Base-by-base conservation (phyloP, 2,329 filamentous ascomycete genomes). In the Epichloe scottii region DNA sequence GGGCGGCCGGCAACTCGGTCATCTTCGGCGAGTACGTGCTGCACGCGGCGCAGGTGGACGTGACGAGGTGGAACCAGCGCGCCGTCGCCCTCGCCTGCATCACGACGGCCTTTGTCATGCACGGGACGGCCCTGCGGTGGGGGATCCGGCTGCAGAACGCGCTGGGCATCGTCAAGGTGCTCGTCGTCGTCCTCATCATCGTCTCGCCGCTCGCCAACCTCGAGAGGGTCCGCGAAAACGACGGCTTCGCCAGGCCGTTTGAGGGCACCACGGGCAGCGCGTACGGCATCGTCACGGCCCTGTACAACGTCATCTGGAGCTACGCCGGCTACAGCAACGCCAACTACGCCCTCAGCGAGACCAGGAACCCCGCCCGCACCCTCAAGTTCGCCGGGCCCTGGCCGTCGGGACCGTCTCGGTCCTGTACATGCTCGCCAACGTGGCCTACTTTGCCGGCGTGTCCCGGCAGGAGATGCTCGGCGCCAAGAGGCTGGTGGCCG, bases 271-370 rank as follows among this genome's bases (percentile, higher is more conserved):
- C 78, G 1, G 77, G 78, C 7, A 82, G 76, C 57, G 75, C 79
- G 1, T 86, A 86, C 56, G 80, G 79, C 46, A 73, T 84, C 35
- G 81, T 84, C n/a, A 85, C 79, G 1, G 81, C 83, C 0, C 67
- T 87, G 0, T 85, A 84, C 71, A 86, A 85, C 57, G 81, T 86
- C 55, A 82, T 86, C 59, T 86, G 82, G 76, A 81, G 76, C 54
- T 87, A 81, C 59, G 76, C 83, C 56, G 82, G 82, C 23, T 84
- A 82, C 70, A 78, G 73, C 67, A 85, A 84, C 62, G 81, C 80
- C 62, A 84, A 84, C 67, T 83, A 85, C 59, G 79, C 74, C 44
- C 69, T 82, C 34, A 77, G 74, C 60, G 83, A 87, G 68, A 83
- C 80, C 45, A 79, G 75, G 61, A 78, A 84, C 63, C 82, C 82